These are phyloP conservation scores for Kitagawia praeruptora DNA, from an alignment of 129 eudicot species.

Conservation along the genomic window DNA sequence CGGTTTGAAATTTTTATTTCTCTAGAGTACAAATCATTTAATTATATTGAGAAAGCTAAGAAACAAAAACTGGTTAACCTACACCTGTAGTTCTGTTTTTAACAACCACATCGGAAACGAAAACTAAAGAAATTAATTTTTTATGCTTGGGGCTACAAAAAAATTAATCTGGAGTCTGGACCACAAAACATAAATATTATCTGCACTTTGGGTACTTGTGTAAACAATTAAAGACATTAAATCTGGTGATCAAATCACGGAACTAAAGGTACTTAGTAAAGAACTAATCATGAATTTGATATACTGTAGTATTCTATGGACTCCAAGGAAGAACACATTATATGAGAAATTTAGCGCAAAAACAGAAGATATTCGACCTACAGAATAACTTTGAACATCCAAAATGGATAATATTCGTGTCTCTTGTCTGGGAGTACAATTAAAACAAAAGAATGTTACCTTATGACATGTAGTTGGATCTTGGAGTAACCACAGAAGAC, in stretches of 20 bases:
- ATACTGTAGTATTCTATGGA: background rate
- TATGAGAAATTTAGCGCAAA: background rate
- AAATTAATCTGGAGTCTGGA: background rate
- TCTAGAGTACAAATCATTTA: background rate
- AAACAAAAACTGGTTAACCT: background rate
- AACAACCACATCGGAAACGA: background rate
- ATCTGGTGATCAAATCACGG: background rate
- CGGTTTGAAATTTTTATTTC: background rate
- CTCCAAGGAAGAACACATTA: background rate
- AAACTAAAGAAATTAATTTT: background rate
- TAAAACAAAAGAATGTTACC: conserved; percentile 36
- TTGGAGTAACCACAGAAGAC: conserved; percentile 94
- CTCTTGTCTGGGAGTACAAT: background rate
- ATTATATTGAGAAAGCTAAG: background rate
- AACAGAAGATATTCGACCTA: background rate
- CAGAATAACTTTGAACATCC: background rate
- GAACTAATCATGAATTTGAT: background rate
- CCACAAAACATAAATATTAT: background rate
- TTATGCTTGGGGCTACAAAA: background rate
- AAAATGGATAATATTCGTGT: background rate
- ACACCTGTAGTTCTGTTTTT: background rate
- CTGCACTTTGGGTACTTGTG: background rate
- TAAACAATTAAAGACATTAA: background rate
- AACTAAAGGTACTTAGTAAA: background rate
- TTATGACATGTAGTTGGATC: conserved; percentile 85